Evolutionary conservation across 495 filamentous ascomycete species (phyloP).

Genomic region (Tetracladium marchalianum): DNA sequence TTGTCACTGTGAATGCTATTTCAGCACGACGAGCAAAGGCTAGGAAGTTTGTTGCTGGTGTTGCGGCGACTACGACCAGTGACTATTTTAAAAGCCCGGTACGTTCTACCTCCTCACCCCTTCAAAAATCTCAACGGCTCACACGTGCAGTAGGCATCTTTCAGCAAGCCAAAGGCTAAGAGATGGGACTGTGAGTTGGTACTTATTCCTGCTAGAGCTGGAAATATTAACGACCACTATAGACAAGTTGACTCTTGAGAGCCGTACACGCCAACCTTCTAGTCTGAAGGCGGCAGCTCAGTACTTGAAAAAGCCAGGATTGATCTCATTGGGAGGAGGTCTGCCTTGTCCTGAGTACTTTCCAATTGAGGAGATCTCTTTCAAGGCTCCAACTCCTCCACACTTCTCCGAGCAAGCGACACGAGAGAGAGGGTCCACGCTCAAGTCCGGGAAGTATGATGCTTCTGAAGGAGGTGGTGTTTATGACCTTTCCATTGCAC

Average conservation of each 20-base stretch:
- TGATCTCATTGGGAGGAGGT: constrained; percentile 86
- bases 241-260: constrained; percentile 52
- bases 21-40: constrained; percentile 55
- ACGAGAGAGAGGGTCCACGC: constrained; percentile 35
- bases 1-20: constrained; percentile 62
- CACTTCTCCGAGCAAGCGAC: constrained; percentile 61
- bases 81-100: constrained; percentile 77
- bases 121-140: not conserved
- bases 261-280: constrained; percentile 44
- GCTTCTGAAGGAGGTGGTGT: constrained; percentile 51
- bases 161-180: constrained; percentile 67
- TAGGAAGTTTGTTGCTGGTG: constrained; percentile 57
- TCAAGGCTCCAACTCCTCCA: constrained; percentile 58
- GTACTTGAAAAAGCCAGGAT: constrained; percentile 60
- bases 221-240: constrained; percentile 14
- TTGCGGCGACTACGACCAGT: constrained; percentile 67
- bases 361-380: constrained; percentile 58
- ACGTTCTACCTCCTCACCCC: constrained; percentile 10
- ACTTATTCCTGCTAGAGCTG: constrained; percentile 11
- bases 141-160: constrained; percentile 20
- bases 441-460: constrained; percentile 75
- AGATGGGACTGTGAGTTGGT: constrained; percentile 69
- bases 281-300: constrained; percentile 70
- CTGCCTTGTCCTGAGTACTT: constrained; percentile 85
- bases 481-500: constrained; percentile 36